Base-by-base conservation (phyloP, 495 filamentous ascomycete species). In the Podospora fimiseda region DNA sequence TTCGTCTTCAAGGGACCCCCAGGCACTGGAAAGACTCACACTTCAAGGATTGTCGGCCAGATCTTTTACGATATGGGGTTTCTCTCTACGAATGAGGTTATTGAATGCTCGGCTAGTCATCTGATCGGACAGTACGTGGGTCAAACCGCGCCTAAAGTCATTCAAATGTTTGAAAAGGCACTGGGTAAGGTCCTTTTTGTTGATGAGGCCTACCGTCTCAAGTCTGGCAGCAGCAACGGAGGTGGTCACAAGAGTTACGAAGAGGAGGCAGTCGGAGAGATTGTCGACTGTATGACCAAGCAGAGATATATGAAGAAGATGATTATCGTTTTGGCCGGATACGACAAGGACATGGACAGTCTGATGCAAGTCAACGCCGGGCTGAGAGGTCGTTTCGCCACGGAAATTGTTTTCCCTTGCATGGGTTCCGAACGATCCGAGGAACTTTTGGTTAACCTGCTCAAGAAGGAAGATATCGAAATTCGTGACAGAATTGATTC, bases 21-120 rank as follows among this genome's bases (percentile, higher is more conserved):
- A 60, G 69, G 86, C 3, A 87, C 85, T 9, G 86, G 85, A 3
- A 90, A 89, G 55, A 87, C 85, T 0, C 80, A 72, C 1, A 86
- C 83, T 1, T 86, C 86, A 0, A 60, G 75, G 41, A 81, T 75
- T 50, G 82, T 90, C 73, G 86, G 86, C 2, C 72, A 84, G 52
- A 65, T 90, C 0, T 89, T 78, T 61, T 87, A 84, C 53, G 77
- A 87, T 53, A 77, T 85, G 73, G 79, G 81, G 0, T 73, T 85
- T 14, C 62, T 87, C 2, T 51, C 72, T 1, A 73, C 71, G 0
- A 63, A 57, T 2, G 75, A 77, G 36, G 80, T 85, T 0, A 57
- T 83, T 5, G 79, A 84, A 45, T 71, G 68, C 47, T 83, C 81
- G 3, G 77, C 80, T 0, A 71, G 77, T 0, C 75, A 85, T 33